These are phyloP conservation scores for Talaromyces verruculosus DNA, from an alignment of 2,329 filamentous ascomycete species.

Conservation along the genomic window DNA sequence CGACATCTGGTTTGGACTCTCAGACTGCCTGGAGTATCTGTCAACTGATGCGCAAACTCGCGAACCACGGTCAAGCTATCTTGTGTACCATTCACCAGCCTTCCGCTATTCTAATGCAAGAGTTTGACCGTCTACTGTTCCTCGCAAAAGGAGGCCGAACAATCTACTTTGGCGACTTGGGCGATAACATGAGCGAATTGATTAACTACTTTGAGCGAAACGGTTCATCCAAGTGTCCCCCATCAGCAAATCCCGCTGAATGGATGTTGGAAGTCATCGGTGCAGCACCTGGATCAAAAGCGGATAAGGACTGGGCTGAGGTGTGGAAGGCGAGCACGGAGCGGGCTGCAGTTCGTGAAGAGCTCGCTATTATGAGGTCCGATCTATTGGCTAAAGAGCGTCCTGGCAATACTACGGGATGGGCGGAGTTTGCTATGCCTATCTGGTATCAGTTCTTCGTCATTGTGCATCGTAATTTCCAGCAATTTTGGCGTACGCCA, in stretches of 20 bases:
- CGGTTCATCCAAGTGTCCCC: conserved; percentile 60
- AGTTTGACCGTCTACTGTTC: conserved; percentile 68
- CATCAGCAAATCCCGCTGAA: conserved; percentile 71
- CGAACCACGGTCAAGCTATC: conserved; percentile 85
- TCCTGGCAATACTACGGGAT: conserved; percentile 45
- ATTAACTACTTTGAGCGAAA: conserved; percentile 73
- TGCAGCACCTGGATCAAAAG: conserved; percentile 63
- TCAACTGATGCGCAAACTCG: conserved; percentile 82
- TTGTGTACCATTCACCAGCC: conserved; percentile 96
- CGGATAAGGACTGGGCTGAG: conserved; percentile 65
- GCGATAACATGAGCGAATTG: conserved; percentile 59
- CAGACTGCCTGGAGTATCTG: conserved; percentile 93
- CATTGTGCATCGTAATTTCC: conserved; percentile 73
- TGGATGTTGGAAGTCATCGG: conserved; percentile 65
- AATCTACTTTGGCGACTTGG: conserved; percentile 69
- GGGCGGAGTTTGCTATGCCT: conserved; percentile 77
- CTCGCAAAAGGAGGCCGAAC: conserved; percentile 65
- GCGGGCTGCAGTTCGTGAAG: conserved; percentile 56
- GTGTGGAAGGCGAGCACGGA: conserved; percentile 62
- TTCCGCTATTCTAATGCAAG: conserved; percentile 88
- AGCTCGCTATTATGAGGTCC: conserved; percentile 55
- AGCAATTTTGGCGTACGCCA: conserved; percentile 90
- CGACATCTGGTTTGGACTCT: conserved; percentile 88
- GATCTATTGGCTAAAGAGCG: conserved; percentile 56
- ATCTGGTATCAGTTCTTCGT: conserved; percentile 66